These are phyloP conservation scores for Botrytis pseudocinerea DNA, from an alignment of 2,329 filamentous ascomycete genomes.

Conservation along the genomic window DNA sequence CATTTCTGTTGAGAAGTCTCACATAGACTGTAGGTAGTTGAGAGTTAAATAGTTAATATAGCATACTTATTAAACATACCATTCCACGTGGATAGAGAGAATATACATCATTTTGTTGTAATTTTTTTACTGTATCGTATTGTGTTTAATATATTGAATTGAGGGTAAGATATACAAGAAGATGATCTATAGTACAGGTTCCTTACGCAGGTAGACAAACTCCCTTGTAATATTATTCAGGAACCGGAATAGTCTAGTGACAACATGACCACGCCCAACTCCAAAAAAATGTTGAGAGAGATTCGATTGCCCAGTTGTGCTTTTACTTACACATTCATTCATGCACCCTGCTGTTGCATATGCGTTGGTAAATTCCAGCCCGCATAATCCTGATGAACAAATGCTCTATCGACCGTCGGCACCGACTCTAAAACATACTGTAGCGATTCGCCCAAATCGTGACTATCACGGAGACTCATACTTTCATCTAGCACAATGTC, in stretches of 20 bases:
- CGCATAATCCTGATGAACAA: slow-evolving; percentile 46
- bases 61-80: background rate
- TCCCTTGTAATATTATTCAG: background rate
- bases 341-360: slow-evolving; percentile 40
- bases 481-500: slow-evolving; percentile 58
- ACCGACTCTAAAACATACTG: slow-evolving; percentile 61
- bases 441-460: slow-evolving; percentile 63
- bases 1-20: no score
- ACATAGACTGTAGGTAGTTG: background rate
- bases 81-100: background rate
- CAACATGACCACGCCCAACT: background rate
- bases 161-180: background rate
- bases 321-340: background rate
- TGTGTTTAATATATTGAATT: background rate
- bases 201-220: background rate
- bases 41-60: no score
- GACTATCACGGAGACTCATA: slow-evolving; percentile 52
- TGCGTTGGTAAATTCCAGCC: slow-evolving; percentile 42
- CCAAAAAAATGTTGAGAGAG: no score
- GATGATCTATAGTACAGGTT: background rate
- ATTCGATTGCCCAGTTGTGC: background rate
- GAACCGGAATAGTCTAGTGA: background rate
- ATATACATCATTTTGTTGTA: no score
- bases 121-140: background rate
- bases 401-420: slow-evolving; percentile 44